These are phyloP conservation scores for Nothophytophthora sp. DNA, from an alignment of 352 stramenopile genomes.

Conservation along the genomic window DNA sequence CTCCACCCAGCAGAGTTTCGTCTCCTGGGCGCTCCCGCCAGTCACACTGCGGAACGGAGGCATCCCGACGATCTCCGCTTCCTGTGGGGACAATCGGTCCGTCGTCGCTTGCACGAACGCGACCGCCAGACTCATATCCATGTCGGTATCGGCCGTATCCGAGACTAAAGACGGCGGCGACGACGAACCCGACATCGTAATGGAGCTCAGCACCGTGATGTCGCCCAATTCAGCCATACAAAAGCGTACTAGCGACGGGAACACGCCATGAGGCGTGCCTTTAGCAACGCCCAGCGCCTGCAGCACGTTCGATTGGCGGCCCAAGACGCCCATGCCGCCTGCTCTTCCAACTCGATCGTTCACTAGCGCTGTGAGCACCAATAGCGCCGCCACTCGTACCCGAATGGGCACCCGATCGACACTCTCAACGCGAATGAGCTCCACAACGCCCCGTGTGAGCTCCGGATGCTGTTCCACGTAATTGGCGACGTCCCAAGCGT, in stretches of 20 bases:
- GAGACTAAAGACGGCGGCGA: slow-evolving; percentile 25
- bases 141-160: slow-evolving; percentile 72
- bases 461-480: slow-evolving; percentile 82
- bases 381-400: slow-evolving; percentile 59
- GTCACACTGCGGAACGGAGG: slow-evolving; percentile 54
- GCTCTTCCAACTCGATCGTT: slow-evolving; percentile 70
- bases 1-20: slow-evolving; percentile 80
- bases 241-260: slow-evolving; percentile 81
- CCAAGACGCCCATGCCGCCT: slow-evolving; percentile 66
- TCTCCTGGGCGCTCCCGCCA: slow-evolving; percentile 34
- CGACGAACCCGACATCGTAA: slow-evolving; percentile 3
- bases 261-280: slow-evolving; percentile 75
- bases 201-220: slow-evolving; percentile 17
- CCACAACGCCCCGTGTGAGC: slow-evolving; percentile 67
- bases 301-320: slow-evolving; percentile 81
- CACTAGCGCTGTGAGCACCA: slow-evolving; percentile 80
- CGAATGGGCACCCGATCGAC: slow-evolving; percentile 56
- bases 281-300: slow-evolving; percentile 77
- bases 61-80: slow-evolving; percentile 58
- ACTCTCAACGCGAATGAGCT: slow-evolving; percentile 76
- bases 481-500: slow-evolving; percentile 73
- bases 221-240: slow-evolving; percentile 72
- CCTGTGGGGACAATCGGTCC: slow-evolving; percentile 63
- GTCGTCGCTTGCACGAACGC: slow-evolving; percentile 89
- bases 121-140: slow-evolving; percentile 89